phyloP scores from a whole-genome alignment of 2,329 filamentous ascomycete species.

The Lasiodiplodia sp. region DNA sequence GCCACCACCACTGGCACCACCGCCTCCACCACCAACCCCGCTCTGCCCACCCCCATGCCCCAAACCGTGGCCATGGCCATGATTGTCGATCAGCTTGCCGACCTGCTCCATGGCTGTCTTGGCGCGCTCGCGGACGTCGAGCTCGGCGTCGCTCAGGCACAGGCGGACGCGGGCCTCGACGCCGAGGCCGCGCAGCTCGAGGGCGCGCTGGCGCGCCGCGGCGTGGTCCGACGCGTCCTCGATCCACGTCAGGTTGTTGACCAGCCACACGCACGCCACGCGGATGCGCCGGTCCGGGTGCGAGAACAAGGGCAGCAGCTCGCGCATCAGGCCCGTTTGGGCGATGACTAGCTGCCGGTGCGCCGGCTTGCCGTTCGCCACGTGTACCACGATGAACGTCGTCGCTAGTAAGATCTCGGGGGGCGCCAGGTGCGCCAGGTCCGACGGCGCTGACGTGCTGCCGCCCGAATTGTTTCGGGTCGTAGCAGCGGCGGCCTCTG shows the following conservation, averaged over 20 bases:
- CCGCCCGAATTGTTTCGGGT: constrained; percentile 49
- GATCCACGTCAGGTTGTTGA: constrained; percentile 84
- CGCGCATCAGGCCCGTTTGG: constrained; percentile 77
- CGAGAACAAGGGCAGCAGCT: constrained; percentile 75
- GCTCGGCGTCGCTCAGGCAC: constrained; percentile 72
- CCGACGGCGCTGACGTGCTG: constrained; percentile 23
- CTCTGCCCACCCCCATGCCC: neutral
- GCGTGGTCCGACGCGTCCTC: constrained; percentile 74
- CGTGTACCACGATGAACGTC: constrained; percentile 83
- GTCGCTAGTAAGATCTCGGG: constrained; percentile 77
- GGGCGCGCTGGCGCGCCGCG: constrained; percentile 70
- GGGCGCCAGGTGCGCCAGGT: constrained; percentile 33
- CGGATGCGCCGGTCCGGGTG: constrained; percentile 78
- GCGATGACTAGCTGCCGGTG: constrained; percentile 72
- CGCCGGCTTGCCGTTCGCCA: constrained; percentile 80
- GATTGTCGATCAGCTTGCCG: constrained; percentile 8
- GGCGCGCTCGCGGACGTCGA: constrained; percentile 84
- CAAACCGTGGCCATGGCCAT: neutral
- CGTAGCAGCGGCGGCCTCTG: constrained; percentile 23
- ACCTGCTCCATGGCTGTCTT: constrained; percentile 78
- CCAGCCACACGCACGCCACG: constrained; percentile 79
- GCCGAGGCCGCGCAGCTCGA: constrained; percentile 74
- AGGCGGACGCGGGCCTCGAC: constrained; percentile 70
- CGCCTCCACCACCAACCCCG: neutral
- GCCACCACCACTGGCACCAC: neutral